Conservation (phyloP, 2,329 filamentous ascomycete species). For the Epichloe sylvatica region DNA sequence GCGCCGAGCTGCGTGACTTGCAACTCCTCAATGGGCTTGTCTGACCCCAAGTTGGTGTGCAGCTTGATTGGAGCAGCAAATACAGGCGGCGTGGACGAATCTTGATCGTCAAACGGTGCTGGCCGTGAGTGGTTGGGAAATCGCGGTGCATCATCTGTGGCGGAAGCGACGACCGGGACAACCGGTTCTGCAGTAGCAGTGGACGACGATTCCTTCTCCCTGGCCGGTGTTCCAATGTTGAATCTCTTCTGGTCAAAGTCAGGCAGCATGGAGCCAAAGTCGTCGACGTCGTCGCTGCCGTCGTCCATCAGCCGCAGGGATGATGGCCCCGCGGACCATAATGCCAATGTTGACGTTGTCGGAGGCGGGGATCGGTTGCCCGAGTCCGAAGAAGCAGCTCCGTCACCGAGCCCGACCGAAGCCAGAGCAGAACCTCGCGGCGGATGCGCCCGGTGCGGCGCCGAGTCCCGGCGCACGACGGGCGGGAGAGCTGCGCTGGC, state of each 20-base stretch:
- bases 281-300: conserved; percentile 32
- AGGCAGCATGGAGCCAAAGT: conserved; percentile 36
- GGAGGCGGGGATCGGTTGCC: conserved; percentile 11
- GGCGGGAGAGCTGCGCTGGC: conserved; percentile 24
- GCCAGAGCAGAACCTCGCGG: conserved; percentile 8
- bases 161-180: neutral
- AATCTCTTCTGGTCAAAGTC: conserved; percentile 34
- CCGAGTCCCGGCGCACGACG: conserved; percentile 17
- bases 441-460: conserved; percentile 13
- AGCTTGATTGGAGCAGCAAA: conserved; percentile 24
- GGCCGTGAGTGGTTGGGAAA: conserved; percentile 1
- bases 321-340: conserved; percentile 24
- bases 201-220: neutral
- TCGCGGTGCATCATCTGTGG: conserved; percentile 6
- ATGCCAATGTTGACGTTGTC: conserved; percentile 12
- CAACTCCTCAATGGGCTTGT: conserved; percentile 19
- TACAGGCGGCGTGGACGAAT: conserved; percentile 14
- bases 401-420: conserved; percentile 6
- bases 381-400: conserved; percentile 7
- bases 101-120: conserved; percentile 1
- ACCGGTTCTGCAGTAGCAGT: neutral
- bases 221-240: conserved; percentile 5
- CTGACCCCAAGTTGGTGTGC: conserved; percentile 17
- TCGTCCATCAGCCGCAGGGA: conserved; percentile 31
- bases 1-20: conserved; percentile 23